These are phyloP conservation scores for Phytophthora pseudosyringae DNA, from an alignment of 352 stramenopile species.

Conservation along the genomic window DNA sequence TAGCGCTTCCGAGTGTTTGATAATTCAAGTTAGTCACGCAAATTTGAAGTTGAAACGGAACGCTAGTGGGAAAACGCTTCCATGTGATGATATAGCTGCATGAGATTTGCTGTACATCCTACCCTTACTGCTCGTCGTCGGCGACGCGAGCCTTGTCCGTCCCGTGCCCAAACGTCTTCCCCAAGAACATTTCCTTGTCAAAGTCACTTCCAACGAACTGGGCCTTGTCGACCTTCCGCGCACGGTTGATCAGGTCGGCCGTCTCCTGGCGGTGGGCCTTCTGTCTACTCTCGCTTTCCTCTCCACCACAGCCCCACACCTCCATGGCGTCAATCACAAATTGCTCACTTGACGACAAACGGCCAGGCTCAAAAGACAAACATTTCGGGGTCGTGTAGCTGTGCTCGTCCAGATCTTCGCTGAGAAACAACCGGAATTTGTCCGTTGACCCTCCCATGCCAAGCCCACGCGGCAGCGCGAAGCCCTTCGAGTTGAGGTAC, in stretches of 20 bases:
- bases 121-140: constrained; percentile 64
- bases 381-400: constrained; percentile 83
- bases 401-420: constrained; percentile 85
- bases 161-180: constrained; percentile 82
- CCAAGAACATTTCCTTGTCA: constrained; percentile 83
- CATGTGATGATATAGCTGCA: constrained; percentile 31
- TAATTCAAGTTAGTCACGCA: constrained; percentile 39
- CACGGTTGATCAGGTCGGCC: constrained; percentile 82
- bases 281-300: constrained; percentile 57
- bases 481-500: constrained; percentile 90
- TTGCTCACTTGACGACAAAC: constrained; percentile 59
- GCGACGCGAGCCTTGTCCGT: constrained; percentile 65
- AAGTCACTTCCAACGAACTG: constrained; percentile 87
- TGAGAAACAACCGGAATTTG: constrained; percentile 81
- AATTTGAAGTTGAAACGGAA: constrained; percentile 33
- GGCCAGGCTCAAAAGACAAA: constrained; percentile 73
- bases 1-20: constrained; percentile 36
- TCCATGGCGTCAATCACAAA: constrained; percentile 78
- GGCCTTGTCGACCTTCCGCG: constrained; percentile 87
- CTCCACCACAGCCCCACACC: constrained; percentile 82
- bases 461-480: constrained; percentile 71
- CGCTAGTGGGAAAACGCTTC: constrained; percentile 22
- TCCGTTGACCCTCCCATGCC: constrained; percentile 81
- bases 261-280: constrained; percentile 77
- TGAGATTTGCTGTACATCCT: background rate